A percentile compares a stretch with the other conserved stretches of the same genome.
Conservation (phyloP, 495 filamentous ascomycete species). For the Daldinia concentrica region DNA sequence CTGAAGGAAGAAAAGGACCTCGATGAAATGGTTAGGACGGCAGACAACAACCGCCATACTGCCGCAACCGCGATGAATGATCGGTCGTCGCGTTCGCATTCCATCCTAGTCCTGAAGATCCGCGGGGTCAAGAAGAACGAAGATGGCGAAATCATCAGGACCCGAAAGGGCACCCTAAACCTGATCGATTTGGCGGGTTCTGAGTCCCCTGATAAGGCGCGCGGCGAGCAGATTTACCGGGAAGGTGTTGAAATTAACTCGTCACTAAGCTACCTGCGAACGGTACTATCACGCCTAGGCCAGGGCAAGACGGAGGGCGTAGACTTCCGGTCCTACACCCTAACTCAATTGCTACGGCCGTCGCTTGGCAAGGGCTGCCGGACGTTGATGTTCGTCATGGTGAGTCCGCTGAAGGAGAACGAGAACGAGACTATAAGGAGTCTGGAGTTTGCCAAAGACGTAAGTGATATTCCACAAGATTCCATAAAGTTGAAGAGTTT, state of each 20-base stretch:
- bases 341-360: slow-evolving; percentile 95
- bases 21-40: slow-evolving; percentile 83
- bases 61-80: slow-evolving; percentile 97
- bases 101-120: slow-evolving; percentile 94
- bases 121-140: slow-evolving; percentile 63
- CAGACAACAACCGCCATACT: slow-evolving; percentile 84
- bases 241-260: slow-evolving; percentile 99
- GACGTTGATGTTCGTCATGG: slow-evolving; percentile 99
- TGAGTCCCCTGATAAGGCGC: slow-evolving; percentile 86
- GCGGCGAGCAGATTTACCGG: slow-evolving; percentile 82
- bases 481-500: neutral
- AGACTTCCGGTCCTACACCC: slow-evolving; percentile 95
- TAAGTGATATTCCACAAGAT: slow-evolving; percentile 41
- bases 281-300: slow-evolving; percentile 91
- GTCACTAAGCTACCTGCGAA: slow-evolving; percentile 88
- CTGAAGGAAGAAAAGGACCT: slow-evolving; percentile 77
- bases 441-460: slow-evolving; percentile 96
- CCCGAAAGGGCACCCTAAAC: slow-evolving; percentile 92
- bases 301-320: slow-evolving; percentile 87
- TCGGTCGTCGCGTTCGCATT: slow-evolving; percentile 91
- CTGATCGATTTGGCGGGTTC: slow-evolving; percentile 95
- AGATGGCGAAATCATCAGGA: slow-evolving; percentile 82
- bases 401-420: slow-evolving; percentile 90
- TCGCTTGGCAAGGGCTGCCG: slow-evolving; percentile 95
- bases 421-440: slow-evolving; percentile 92